Percentiles rank a stretch among this genome's conserved stretches.
These are phyloP conservation scores for Lentinula edodes DNA, from an alignment of 768 basidiomycete species.

Conservation along the genomic window DNA sequence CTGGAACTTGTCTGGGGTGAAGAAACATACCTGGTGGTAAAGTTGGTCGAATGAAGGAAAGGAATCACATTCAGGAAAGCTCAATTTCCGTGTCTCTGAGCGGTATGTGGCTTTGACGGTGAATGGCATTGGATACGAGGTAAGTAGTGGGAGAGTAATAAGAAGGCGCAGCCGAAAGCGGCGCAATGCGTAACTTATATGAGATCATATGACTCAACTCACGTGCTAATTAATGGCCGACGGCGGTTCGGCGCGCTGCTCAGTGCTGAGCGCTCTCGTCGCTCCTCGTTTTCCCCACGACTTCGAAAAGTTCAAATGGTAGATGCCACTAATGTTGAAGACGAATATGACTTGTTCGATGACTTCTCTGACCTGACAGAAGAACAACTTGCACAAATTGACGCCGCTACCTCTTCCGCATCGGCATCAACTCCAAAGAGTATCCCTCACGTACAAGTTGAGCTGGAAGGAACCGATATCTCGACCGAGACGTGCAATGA, in stretches of 20 bases:
- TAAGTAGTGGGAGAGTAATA: neutral
- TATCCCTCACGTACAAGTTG: conserved; percentile 30
- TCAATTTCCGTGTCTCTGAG: conserved; percentile 62
- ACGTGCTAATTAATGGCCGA: neutral
- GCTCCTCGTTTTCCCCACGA: too few species aligned
- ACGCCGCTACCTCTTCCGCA: conserved; percentile 25
- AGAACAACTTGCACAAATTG: conserved; percentile 48
- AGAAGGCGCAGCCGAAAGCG: neutral
- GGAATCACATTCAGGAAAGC: conserved; percentile 39
- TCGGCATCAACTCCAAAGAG: conserved; percentile 7
- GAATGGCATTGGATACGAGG: conserved; percentile 27
- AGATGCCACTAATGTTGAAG: conserved; percentile 7
- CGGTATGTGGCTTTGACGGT: conserved; percentile 76
- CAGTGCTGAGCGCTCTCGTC: too few species aligned
- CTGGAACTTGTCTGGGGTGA: conserved; percentile 6
- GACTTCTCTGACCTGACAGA: conserved; percentile 52
- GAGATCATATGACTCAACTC: neutral
- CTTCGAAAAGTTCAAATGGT: neutral
- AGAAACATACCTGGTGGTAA: conserved; percentile 46
- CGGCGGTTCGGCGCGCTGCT: neutral
- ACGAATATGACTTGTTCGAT: conserved; percentile 43
- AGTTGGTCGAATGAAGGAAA: conserved; percentile 66
- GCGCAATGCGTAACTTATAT: conserved; percentile 13
- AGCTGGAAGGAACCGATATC: conserved; percentile 19
- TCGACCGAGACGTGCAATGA: neutral